Evolutionary conservation across 345 rosid genomes (phyloP).

Genomic region (Mangifera indica): DNA sequence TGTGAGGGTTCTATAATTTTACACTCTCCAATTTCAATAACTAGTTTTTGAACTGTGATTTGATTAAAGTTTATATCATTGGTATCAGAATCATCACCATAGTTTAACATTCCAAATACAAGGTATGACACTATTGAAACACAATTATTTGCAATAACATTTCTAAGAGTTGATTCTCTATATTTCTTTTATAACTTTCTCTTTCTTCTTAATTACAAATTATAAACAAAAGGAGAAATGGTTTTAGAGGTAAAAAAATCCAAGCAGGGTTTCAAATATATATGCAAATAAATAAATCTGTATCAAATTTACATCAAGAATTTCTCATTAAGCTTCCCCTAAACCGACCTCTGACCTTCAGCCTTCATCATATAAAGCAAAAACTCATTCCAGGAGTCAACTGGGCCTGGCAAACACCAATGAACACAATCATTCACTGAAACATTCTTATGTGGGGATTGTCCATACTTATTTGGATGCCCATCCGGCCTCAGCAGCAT

Average conservation of each 20-base stretch:
- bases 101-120: too few relatives aligned
- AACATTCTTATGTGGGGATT: constrained; percentile 27
- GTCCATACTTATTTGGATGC: constrained; percentile 47
- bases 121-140: too few relatives aligned
- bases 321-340: constrained; percentile 14
- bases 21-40: too few relatives aligned
- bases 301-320: constrained; percentile 4
- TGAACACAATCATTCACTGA: constrained; percentile 60
- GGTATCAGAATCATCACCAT: too few relatives aligned
- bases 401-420: constrained; percentile 90
- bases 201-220: too few relatives aligned
- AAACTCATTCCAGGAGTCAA: constrained; percentile 72
- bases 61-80: too few relatives aligned
- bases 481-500: constrained; percentile 70
- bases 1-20: too few relatives aligned
- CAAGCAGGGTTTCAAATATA: not conserved
- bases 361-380: constrained; percentile 51
- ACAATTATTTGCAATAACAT: constrained; percentile 45
- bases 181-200: too few relatives aligned
- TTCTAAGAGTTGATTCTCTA: constrained; percentile 32
- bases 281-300: constrained; percentile 3
- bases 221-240: not conserved
- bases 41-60: too few relatives aligned
- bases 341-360: constrained; percentile 15
- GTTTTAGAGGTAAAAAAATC: not conserved